Base-by-base conservation (phyloP, 75 land plant genomes). In the Azolla pinnata region DNA sequence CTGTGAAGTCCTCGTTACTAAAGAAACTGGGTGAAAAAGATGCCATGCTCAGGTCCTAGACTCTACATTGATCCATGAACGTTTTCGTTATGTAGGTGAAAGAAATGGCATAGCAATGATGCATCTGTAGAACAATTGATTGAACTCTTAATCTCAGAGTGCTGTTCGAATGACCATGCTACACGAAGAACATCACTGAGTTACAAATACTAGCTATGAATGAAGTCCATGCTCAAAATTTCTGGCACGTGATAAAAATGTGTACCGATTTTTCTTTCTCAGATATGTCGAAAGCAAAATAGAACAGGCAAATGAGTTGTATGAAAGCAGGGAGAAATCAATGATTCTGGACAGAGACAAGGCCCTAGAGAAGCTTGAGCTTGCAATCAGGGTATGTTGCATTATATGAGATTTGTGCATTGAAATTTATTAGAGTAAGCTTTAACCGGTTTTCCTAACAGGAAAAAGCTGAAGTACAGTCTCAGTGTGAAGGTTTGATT, bases 11-110 rank as follows among this genome's bases (percentile, higher is more conserved):
- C 30, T 26, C 26, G n/a, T 46, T 73, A 14, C 59, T 67, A 46
- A 49, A 73, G 24, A 73, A 61, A 61, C 56, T 73, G 0, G 50
- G 42, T 8, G 59, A 73, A 50, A 56, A 67, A 44, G 75, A 73
- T 29, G 53, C 31, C 8, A 60, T 73, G 65, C 55, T 73, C 23
- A 66, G 75, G 75, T 73, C 33, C 17, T 4, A 7, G 53, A n/a
- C 4, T 20, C 25, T 50, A 4, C 4, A 4, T 50, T 7, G 53
- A 8, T 59, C 23, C 31, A 18, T n/a, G n/a, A n/a, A n/a, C n/a
- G n/a, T n/a, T n/a, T n/a, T n/a, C n/a, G n/a, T n/a, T n/a, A n/a
- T n/a, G n/a, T n/a, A n/a, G n/a, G n/a, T n/a, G n/a, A n/a, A n/a
- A n/a, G n/a, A n/a, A n/a, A n/a, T n/a, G n/a, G n/a, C n/a, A n/a